Percentiles rank a stretch among this genome's conserved stretches.
phyloP scores from a whole-genome alignment of 116 monocot species.

The Trichopus zeylanicus region DNA sequence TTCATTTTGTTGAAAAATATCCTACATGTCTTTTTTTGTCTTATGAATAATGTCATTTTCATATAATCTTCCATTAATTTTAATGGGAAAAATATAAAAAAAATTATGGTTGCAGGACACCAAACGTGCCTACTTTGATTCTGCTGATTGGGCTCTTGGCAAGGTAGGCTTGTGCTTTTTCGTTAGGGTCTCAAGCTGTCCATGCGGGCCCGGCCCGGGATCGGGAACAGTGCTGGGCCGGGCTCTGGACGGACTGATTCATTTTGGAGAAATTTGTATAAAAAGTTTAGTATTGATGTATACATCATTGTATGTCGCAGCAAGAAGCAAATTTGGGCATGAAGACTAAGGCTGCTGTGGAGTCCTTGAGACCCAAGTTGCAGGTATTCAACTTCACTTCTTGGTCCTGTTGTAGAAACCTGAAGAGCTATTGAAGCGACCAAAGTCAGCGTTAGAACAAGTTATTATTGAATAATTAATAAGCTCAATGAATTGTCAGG shows the following conservation, averaged over 20 bases:
- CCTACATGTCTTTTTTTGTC: too few relatives aligned
- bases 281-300: not conserved
- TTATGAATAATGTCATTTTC: too few relatives aligned
- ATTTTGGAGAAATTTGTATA: not conserved
- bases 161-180: conserved; percentile 30
- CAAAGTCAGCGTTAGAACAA: not conserved
- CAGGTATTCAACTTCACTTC: conserved; percentile 30
- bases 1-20: too few relatives aligned
- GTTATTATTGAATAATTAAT: not conserved
- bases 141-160: conserved; percentile 89
- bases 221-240: too few relatives aligned
- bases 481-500: not conserved
- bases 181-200: too few relatives aligned
- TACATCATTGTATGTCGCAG: conserved; percentile 20
- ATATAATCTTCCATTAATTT: not conserved
- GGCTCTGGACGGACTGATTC: not conserved
- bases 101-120: conserved; percentile 34
- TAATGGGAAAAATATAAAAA: too few relatives aligned
- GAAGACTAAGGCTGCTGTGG: conserved; percentile 31
- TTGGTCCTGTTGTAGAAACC: not conserved
- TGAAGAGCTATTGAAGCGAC: too few relatives aligned
- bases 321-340: conserved; percentile 41
- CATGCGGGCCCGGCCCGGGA: too few relatives aligned
- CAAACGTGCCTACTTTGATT: conserved; percentile 81
- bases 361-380: conserved; percentile 65